phyloP scores from a whole-genome alignment of 495 filamentous ascomycete species.

The Talaromyces proteolyticus region DNA sequence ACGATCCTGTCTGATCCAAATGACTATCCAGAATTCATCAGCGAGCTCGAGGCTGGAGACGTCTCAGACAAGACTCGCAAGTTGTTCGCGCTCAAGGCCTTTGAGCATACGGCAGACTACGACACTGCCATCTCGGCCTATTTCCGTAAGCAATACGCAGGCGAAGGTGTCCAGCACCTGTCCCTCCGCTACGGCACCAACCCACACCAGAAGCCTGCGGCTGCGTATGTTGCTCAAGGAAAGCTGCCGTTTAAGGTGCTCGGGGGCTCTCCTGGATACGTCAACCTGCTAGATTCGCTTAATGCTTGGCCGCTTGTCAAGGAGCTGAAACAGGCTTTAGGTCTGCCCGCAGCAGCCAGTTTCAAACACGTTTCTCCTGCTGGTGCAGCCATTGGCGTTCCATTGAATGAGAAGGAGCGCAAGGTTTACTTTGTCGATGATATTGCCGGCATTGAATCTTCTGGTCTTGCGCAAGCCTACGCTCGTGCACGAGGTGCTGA shows the following conservation, averaged over 20 bases:
- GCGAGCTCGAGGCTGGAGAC: conserved; percentile 81
- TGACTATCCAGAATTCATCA: conserved; percentile 91
- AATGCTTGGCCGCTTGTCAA: conserved; percentile 97
- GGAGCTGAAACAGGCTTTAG: conserved; percentile 84
- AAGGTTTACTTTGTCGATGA: conserved; percentile 99
- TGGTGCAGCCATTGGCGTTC: conserved; percentile 87
- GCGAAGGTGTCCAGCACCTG: conserved; percentile 74
- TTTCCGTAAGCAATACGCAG: conserved; percentile 94
- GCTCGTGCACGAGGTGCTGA: conserved; percentile 92
- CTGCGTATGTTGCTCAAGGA: conserved; percentile 66
- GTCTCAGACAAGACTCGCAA: conserved; percentile 78
- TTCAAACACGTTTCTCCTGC: conserved; percentile 99
- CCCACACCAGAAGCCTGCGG: conserved; percentile 94
- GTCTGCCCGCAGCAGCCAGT: conserved; percentile 87
- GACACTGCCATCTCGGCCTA: conserved; percentile 91
- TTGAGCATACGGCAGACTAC: conserved; percentile 98
- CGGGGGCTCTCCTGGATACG: conserved; percentile 88
- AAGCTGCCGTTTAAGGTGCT: conserved; percentile 93
- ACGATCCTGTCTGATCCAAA: conserved; percentile 89
- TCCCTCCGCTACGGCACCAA: conserved; percentile 92
- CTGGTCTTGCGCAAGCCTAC: conserved; percentile 85
- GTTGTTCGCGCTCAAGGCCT: conserved; percentile 89
- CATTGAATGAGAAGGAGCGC: conserved; percentile 77
- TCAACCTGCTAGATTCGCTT: conserved; percentile 93
- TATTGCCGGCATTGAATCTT: conserved; percentile 79